Evolutionary conservation across 305 asterid genomes (phyloP).

Genomic region (Ajuga reptans): DNA sequence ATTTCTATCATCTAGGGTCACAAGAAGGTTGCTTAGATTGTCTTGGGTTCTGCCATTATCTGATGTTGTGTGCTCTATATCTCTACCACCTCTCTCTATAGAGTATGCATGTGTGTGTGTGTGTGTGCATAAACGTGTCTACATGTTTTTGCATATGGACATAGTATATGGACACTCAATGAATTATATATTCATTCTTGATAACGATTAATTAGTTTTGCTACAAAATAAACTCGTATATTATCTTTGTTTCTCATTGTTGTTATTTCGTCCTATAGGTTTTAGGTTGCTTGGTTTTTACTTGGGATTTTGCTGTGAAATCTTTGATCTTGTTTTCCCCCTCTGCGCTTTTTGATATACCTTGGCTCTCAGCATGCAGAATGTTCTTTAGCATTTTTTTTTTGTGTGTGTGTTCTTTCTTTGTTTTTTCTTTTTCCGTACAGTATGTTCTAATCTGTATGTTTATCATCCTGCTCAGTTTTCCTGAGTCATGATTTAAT

Average conservation of each 20-base stretch:
- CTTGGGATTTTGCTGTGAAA: not conserved
- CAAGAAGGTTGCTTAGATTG: not conserved
- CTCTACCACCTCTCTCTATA: not conserved
- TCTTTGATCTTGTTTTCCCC: not conserved
- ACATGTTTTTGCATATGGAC: not conserved
- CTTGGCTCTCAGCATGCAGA: slow-evolving; percentile 3
- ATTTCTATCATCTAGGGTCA: not conserved
- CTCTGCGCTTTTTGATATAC: not conserved
- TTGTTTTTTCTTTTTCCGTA: not conserved
- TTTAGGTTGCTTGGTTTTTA: not conserved
- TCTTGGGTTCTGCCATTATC: not conserved
- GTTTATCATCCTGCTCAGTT: not conserved
- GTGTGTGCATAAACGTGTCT: not conserved
- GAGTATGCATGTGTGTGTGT: not conserved
- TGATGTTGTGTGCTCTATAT: not conserved
- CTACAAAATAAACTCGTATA: not conserved
- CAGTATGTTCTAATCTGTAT: not conserved
- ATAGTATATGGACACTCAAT: not conserved
- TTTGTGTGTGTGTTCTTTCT: not conserved
- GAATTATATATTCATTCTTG: not conserved
- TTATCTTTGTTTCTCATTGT: not conserved
- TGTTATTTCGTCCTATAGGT: not conserved
- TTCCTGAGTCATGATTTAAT: not conserved
- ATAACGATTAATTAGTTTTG: not conserved
- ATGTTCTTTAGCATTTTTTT: not conserved